Conservation (phyloP, 371 early-diverging fungal species). For the Saksenaea oblongispora region DNA sequence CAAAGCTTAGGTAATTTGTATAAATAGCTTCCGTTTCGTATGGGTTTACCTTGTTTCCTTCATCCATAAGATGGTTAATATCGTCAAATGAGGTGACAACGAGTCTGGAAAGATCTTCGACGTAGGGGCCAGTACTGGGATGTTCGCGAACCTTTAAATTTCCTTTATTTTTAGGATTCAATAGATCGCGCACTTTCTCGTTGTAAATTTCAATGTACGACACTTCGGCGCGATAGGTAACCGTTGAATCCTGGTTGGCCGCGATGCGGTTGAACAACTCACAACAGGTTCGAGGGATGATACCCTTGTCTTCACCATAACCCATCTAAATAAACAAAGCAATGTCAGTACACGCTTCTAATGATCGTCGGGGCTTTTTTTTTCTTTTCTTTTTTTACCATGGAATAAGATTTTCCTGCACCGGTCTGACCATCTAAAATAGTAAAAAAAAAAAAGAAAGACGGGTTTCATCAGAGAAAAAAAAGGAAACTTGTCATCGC, state of each 20-base stretch:
- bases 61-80: slow-evolving; percentile 80
- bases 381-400: slow-evolving; percentile 44
- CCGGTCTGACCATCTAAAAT: slow-evolving; percentile 74
- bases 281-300: slow-evolving; percentile 80
- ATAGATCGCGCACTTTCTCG: slow-evolving; percentile 92
- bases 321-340: slow-evolving; percentile 50
- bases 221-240: slow-evolving; percentile 76
- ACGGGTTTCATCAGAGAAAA: too few species aligned
- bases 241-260: slow-evolving; percentile 40
- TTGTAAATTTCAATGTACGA: slow-evolving; percentile 85
- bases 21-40: neutral
- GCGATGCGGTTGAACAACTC: slow-evolving; percentile 75
- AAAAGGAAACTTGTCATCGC: too few species aligned
- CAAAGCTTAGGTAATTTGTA: neutral
- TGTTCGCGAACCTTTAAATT: slow-evolving; percentile 89
- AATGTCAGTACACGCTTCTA: neutral
- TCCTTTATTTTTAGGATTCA: slow-evolving; percentile 79
- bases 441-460: neutral
- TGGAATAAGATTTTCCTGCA: slow-evolving; percentile 42
- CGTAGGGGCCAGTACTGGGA: slow-evolving; percentile 86
- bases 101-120: slow-evolving; percentile 90
- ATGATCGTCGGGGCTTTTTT: neutral
- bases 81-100: slow-evolving; percentile 78
- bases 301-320: slow-evolving; percentile 76
- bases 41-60: slow-evolving; percentile 76